Conservation (phyloP, 2,329 filamentous ascomycete genomes). For the Xylariaceae sp. region DNA sequence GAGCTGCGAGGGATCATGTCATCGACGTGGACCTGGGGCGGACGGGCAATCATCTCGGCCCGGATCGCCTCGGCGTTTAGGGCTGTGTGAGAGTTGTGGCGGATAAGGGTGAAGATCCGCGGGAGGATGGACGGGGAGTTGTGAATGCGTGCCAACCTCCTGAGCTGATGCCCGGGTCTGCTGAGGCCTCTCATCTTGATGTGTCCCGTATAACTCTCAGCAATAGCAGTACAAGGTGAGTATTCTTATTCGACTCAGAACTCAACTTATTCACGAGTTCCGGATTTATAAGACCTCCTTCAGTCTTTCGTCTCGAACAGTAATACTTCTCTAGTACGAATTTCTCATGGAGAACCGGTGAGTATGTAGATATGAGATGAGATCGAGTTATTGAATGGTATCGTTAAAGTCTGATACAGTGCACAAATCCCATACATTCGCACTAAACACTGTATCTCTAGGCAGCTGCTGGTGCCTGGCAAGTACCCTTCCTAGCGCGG, state of each 20-base stretch:
- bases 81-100: background rate
- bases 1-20: constrained; percentile 54
- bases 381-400: background rate
- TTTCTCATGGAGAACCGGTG: no score
- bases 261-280: background rate
- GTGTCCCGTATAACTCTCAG: background rate
- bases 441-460: background rate
- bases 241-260: background rate
- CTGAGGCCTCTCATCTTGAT: constrained; percentile 10
- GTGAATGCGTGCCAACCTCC: background rate
- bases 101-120: background rate
- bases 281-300: background rate
- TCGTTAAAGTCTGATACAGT: background rate
- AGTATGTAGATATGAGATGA: no score
- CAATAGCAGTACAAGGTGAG: background rate
- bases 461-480: no score
- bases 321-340: no score
- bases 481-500: no score
- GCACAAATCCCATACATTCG: background rate
- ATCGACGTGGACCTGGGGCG: constrained; percentile 24
- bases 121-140: background rate
- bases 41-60: constrained; percentile 26
- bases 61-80: constrained; percentile 23
- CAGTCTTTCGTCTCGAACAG: background rate
- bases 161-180: constrained; percentile 4